Conservation (phyloP, 495 filamentous ascomycete species). For the Hypoxylon perforatum region DNA sequence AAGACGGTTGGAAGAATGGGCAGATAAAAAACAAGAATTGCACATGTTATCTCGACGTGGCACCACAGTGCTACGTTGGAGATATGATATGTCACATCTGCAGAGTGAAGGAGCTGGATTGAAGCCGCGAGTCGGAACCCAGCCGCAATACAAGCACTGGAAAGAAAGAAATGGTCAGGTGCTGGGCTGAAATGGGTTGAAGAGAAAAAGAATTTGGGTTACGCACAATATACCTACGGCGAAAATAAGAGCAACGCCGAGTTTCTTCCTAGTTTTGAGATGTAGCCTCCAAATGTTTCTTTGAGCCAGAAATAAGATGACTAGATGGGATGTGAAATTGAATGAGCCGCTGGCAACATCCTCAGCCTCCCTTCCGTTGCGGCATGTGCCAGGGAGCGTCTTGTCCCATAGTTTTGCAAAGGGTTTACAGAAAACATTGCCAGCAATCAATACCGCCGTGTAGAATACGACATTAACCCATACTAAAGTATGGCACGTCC, state of each 20-base stretch:
- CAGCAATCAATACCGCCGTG: slow-evolving; percentile 52
- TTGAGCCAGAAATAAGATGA: slow-evolving; percentile 26
- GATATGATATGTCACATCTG: background rate
- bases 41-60: background rate
- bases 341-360: slow-evolving; percentile 28
- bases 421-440: slow-evolving; percentile 57
- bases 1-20: background rate
- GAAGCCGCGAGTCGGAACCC: background rate
- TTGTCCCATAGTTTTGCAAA: slow-evolving; percentile 44
- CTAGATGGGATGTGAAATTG: slow-evolving; percentile 46
- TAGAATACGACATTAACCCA: slow-evolving; percentile 52
- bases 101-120: background rate
- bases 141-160: background rate
- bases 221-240: slow-evolving; percentile 9
- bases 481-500: slow-evolving; percentile 46
- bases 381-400: slow-evolving; percentile 36
- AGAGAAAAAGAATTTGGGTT: background rate
- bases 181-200: background rate
- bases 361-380: slow-evolving; percentile 23
- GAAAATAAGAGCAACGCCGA: slow-evolving; percentile 5
- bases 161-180: background rate
- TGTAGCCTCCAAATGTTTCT: slow-evolving; percentile 7
- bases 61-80: background rate
- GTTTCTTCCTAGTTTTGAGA: background rate
- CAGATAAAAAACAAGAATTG: background rate